Conservation (phyloP, 2,329 filamentous ascomycete genomes). For the Venturia oleaginea region DNA sequence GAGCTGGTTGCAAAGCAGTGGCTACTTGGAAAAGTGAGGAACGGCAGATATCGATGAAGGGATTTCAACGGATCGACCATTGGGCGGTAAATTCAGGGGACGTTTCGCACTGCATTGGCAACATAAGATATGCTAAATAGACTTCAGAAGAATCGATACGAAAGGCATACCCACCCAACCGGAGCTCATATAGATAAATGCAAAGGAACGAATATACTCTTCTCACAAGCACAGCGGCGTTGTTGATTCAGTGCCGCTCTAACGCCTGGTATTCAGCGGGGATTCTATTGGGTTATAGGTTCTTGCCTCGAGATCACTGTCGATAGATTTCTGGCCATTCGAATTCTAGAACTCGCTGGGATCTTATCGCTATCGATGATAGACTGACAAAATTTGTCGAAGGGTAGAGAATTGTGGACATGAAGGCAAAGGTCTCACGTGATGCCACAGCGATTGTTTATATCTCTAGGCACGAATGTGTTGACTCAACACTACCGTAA, state of each 20-base stretch:
- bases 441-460: too few species aligned
- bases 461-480: too few species aligned
- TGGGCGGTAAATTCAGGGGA: neutral
- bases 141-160: neutral
- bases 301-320: too few species aligned
- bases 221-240: neutral
- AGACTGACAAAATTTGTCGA: too few species aligned
- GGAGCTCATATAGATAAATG: neutral
- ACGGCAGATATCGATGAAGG: neutral
- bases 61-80: neutral
- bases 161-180: neutral
- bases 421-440: too few species aligned
- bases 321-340: too few species aligned
- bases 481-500: neutral
- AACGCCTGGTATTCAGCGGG: too few species aligned
- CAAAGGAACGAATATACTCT: neutral
- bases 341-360: too few species aligned
- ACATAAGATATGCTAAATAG: neutral
- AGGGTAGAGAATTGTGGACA: too few species aligned
- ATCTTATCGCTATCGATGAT: too few species aligned
- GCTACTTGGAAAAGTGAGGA: slow-evolving; percentile 34
- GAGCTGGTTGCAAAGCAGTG: slow-evolving; percentile 58
- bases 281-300: too few species aligned
- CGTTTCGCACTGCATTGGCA: neutral
- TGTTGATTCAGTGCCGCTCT: too few species aligned